phyloP scores from a whole-genome alignment of 2,329 filamentous ascomycete genomes.

The Emmonsiellopsis sp. region DNA sequence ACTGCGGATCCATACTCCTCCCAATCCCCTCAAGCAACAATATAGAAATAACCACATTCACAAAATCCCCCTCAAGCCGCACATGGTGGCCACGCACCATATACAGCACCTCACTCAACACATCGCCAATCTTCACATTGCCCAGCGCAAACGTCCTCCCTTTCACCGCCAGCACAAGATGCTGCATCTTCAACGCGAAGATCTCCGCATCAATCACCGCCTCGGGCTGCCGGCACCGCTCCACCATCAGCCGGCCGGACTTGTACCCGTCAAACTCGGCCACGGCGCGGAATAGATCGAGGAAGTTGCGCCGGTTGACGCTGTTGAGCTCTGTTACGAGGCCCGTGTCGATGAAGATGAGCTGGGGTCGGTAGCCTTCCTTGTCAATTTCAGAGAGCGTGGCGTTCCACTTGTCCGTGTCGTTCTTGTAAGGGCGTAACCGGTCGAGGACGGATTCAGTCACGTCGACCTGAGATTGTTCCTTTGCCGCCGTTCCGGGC shows the following conservation, averaged over 20 bases:
- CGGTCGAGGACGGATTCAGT: constrained; percentile 79
- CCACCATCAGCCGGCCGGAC: constrained; percentile 90
- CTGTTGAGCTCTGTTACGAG: constrained; percentile 89
- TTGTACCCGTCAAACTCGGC: constrained; percentile 97
- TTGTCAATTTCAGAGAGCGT: constrained; percentile 68
- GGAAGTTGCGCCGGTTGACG: constrained; percentile 78
- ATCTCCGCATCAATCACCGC: constrained; percentile 82
- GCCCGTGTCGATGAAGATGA: constrained; percentile 96
- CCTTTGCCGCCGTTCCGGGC: constrained; percentile 23
- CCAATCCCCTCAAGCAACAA: constrained; percentile 91
- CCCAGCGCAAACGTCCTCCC: constrained; percentile 82
- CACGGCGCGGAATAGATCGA: constrained; percentile 90
- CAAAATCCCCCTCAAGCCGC: constrained; percentile 89
- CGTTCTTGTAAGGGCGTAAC: constrained; percentile 62
- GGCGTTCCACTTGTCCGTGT: constrained; percentile 61
- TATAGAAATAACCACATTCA: constrained; percentile 95
- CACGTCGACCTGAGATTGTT: constrained; percentile 43
- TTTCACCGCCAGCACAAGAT: constrained; percentile 86
- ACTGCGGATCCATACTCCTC: constrained; percentile 70
- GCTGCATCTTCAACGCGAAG: constrained; percentile 94
- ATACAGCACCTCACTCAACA: constrained; percentile 76
- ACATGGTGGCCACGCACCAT: constrained; percentile 95
- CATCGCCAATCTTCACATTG: constrained; percentile 92
- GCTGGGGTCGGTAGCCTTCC: constrained; percentile 84
- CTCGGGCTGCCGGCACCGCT: constrained; percentile 84